These are phyloP conservation scores for Endothia cerciana DNA, from an alignment of 2,329 filamentous ascomycete genomes.

Conservation along the genomic window DNA sequence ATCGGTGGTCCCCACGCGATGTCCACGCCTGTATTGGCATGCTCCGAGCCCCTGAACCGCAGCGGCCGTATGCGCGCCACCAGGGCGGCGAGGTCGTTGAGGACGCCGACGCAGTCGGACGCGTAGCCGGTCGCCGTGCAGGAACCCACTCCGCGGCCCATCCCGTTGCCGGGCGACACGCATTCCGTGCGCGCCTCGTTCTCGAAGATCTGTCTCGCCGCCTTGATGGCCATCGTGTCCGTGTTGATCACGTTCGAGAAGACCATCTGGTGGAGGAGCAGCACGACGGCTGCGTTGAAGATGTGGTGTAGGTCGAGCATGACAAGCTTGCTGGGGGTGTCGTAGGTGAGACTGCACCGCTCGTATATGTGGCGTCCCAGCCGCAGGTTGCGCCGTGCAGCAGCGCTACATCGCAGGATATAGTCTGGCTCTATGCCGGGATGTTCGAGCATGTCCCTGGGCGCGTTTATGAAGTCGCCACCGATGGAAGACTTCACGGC, in stretches of 20 bases:
- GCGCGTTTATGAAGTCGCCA: conserved; percentile 41
- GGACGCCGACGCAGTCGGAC: conserved; percentile 26
- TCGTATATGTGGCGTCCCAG: conserved; percentile 43
- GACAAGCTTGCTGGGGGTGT: conserved; percentile 44
- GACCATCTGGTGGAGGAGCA: conserved; percentile 51
- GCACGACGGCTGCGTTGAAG: conserved; percentile 54
- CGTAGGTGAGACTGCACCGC: conserved; percentile 31
- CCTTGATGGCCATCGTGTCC: conserved; percentile 42
- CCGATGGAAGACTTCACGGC: conserved; percentile 52
- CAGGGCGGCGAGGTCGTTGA: conserved; percentile 24
- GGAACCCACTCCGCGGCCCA: conserved; percentile 33
- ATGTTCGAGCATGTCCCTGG: conserved; percentile 36
- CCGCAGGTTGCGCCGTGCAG: conserved; percentile 50
- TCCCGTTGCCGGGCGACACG: conserved; percentile 2
- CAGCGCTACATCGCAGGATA: conserved; percentile 46
- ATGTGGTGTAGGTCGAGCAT: conserved; percentile 52
- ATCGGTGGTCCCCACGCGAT: neutral
- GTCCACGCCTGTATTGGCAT: conserved; percentile 12
- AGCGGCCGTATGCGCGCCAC: conserved; percentile 24
- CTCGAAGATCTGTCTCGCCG: conserved; percentile 48
- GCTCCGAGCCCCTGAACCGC: conserved; percentile 24
- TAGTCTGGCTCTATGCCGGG: conserved; percentile 33
- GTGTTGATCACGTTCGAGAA: conserved; percentile 38
- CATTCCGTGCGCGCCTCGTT: conserved; percentile 37
- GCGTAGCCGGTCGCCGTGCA: conserved; percentile 23